Conservation (phyloP, 108 stramenopile species). For the Nitzschia palea region DNA sequence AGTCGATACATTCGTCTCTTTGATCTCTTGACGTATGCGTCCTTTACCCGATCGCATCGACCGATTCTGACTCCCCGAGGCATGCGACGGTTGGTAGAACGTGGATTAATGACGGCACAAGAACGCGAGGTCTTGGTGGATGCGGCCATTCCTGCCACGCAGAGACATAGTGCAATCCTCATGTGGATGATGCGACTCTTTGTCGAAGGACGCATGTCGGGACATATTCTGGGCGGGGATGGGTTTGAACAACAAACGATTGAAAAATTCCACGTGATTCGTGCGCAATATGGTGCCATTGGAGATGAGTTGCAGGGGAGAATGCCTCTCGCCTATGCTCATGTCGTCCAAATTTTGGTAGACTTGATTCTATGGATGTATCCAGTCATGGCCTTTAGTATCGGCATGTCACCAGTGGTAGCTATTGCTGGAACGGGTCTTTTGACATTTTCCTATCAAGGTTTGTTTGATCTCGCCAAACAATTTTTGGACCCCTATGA, state of each 20-base stretch:
- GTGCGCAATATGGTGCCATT: slow-evolving; percentile 84
- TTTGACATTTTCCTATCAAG: slow-evolving; percentile 84
- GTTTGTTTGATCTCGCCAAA: slow-evolving; percentile 90
- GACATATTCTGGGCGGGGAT: slow-evolving; percentile 75
- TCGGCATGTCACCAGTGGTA: slow-evolving; percentile 76
- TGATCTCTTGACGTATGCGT: slow-evolving; percentile 86
- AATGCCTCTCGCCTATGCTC: slow-evolving; percentile 93
- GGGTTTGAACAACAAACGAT: slow-evolving; percentile 85
- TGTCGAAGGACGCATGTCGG: slow-evolving; percentile 72
- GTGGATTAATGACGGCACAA: slow-evolving; percentile 77
- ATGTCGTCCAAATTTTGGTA: slow-evolving; percentile 87
- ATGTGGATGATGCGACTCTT: slow-evolving; percentile 85
- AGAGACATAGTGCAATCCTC: slow-evolving; percentile 85
- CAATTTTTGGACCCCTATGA: slow-evolving; percentile 93
- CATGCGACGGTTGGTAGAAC: slow-evolving; percentile 82
- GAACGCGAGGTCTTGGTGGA: slow-evolving; percentile 73
- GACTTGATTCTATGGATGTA: slow-evolving; percentile 89
- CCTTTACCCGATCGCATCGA: slow-evolving; percentile 86
- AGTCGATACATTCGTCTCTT: slow-evolving; percentile 84
- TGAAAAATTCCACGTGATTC: slow-evolving; percentile 86
- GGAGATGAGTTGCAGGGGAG: slow-evolving; percentile 84
- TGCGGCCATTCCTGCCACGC: slow-evolving; percentile 79
- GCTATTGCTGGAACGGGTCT: slow-evolving; percentile 77
- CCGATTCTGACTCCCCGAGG: slow-evolving; percentile 86
- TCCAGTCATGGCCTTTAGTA: slow-evolving; percentile 80